A percentile compares a stretch with the other conserved stretches of the same genome.
These are phyloP conservation scores for Neonectria coccinea DNA, from an alignment of 2,329 filamentous ascomycete genomes.

Conservation along the genomic window DNA sequence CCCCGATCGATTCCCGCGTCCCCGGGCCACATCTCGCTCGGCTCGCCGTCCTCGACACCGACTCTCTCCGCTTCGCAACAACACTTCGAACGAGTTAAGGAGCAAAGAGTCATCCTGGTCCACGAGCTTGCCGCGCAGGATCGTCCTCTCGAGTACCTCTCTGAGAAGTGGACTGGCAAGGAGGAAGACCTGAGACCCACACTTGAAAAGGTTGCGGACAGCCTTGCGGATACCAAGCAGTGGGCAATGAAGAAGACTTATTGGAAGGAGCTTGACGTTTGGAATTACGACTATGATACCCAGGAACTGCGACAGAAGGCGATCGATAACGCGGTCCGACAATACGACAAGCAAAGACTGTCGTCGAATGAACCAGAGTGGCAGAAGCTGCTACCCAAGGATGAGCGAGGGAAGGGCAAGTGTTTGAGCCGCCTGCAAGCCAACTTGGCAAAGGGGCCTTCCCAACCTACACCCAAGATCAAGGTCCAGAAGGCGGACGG, in stretches of 20 bases:
- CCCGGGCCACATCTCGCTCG: conserved; percentile 65
- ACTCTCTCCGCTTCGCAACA: conserved; percentile 64
- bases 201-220: conserved; percentile 69
- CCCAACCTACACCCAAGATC: conserved; percentile 61
- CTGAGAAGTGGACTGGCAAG: conserved; percentile 62
- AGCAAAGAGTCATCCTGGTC: conserved; percentile 65
- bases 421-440: conserved; percentile 72
- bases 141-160: conserved; percentile 61
- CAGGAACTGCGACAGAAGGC: conserved; percentile 68
- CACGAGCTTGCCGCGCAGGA: conserved; percentile 71
- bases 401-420: conserved; percentile 69
- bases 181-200: conserved; percentile 66
- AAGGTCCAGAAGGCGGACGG: conserved; percentile 65
- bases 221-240: conserved; percentile 60
- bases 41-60: conserved; percentile 65
- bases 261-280: conserved; percentile 74
- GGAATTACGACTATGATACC: conserved; percentile 68
- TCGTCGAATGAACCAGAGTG: conserved; percentile 68
- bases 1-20: conserved; percentile 62
- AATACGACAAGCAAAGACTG: conserved; percentile 70
- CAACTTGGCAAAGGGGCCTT: conserved; percentile 65
- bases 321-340: conserved; percentile 70
- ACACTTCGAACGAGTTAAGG: conserved; percentile 65
- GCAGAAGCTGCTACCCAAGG: conserved; percentile 69
- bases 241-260: conserved; percentile 68